Evolutionary conservation across 75 land plant species (phyloP).

Genomic region (Larix kaempferi): DNA sequence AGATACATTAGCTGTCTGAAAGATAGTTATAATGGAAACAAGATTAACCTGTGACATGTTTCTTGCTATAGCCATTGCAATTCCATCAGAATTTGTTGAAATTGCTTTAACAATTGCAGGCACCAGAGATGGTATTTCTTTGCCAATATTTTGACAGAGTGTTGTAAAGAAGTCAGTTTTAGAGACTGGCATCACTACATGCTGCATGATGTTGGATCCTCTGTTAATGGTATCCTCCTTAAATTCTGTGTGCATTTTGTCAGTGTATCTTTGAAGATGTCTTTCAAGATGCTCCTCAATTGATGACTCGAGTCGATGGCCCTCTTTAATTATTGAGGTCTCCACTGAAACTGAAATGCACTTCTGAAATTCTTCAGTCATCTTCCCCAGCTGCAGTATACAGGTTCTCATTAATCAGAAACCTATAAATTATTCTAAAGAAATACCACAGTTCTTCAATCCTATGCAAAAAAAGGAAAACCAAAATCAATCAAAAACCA

Average conservation of each 20-base stretch:
- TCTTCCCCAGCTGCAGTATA: slow-evolving; percentile 6
- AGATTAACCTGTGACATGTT: too few species aligned
- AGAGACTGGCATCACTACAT: neutral
- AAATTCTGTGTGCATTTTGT: neutral
- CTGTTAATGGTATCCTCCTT: neutral
- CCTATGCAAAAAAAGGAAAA: neutral
- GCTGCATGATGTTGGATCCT: neutral
- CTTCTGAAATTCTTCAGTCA: slow-evolving; percentile 6
- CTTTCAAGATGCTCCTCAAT: slow-evolving; percentile 3
- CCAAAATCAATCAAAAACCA: neutral
- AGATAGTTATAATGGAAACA: too few species aligned
- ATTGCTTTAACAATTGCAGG: neutral
- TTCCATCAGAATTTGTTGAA: neutral
- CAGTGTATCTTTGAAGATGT: neutral
- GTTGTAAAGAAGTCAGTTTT: neutral
- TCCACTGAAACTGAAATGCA: slow-evolving; percentile 1
- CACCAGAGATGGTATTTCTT: too few species aligned
- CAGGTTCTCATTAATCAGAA: neutral
- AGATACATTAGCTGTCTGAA: too few species aligned
- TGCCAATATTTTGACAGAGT: neutral
- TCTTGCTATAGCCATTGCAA: neutral
- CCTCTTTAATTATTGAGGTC: neutral
- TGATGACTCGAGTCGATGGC: slow-evolving; percentile 6
- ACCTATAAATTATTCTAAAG: neutral
- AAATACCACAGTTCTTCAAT: neutral